phyloP scores from a whole-genome alignment of 2,329 filamentous ascomycete species.

The Seiridium cupressi region DNA sequence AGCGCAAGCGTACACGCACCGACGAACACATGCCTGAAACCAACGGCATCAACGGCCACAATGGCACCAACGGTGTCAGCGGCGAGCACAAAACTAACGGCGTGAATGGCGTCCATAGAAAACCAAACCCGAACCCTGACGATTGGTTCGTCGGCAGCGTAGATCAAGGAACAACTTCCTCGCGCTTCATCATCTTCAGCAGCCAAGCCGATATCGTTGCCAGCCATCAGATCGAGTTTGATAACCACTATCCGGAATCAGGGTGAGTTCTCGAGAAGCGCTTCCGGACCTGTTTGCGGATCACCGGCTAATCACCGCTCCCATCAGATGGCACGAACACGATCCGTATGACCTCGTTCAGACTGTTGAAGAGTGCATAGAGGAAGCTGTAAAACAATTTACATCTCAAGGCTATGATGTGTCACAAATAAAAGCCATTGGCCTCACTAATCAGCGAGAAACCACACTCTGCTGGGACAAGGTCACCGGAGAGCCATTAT shows the following conservation, averaged over 20 bases:
- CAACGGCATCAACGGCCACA: constrained; percentile 1
- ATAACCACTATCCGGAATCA: constrained; percentile 78
- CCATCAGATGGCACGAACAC: constrained; percentile 80
- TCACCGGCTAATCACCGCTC: constrained; percentile 11
- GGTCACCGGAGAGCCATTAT: constrained; percentile 73
- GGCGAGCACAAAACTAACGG: not conserved
- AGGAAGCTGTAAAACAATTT: constrained; percentile 71
- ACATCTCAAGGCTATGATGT: constrained; percentile 64
- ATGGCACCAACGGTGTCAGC: not conserved
- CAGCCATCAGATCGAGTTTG: constrained; percentile 83
- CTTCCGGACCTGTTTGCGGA: not conserved
- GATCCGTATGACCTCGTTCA: constrained; percentile 74
- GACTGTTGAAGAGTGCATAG: constrained; percentile 77
- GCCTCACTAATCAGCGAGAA: constrained; percentile 89
- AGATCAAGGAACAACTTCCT: constrained; percentile 87
- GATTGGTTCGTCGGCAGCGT: constrained; percentile 81
- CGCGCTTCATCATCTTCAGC: constrained; percentile 89
- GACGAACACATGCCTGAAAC: constrained; percentile 7
- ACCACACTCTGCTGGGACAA: constrained; percentile 85
- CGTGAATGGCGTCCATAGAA: not conserved
- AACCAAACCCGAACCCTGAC: constrained; percentile 18
- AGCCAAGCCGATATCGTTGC: constrained; percentile 73
- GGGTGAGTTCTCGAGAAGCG: constrained; percentile 58
- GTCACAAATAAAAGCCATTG: constrained; percentile 71
- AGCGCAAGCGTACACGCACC: constrained; percentile 1